Conservation (phyloP, 75 land plant genomes). For the Pinus albicaulis region DNA sequence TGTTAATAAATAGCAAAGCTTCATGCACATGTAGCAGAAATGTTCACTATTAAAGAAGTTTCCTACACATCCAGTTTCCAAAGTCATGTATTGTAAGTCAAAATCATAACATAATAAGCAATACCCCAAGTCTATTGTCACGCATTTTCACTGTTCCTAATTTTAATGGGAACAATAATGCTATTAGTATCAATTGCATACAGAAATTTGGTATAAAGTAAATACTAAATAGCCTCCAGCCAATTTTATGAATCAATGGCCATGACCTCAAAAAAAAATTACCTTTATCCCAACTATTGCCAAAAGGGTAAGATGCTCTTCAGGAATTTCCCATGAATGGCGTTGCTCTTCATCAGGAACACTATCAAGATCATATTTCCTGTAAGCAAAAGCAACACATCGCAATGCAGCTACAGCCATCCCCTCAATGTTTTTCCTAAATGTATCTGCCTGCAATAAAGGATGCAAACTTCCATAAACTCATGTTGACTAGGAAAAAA, state of each 20-base stretch:
- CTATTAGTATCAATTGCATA: no score
- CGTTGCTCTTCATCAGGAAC: conserved; percentile 50
- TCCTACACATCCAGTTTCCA: no score
- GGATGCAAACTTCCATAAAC: not conserved
- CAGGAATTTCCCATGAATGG: conserved; percentile 60
- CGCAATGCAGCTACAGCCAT: conserved; percentile 86
- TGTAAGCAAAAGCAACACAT: conserved; percentile 84
- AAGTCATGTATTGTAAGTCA: no score
- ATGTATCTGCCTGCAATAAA: conserved; percentile 29
- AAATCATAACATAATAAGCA: no score
- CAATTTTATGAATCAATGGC: not conserved
- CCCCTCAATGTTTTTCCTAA: conserved; percentile 48
- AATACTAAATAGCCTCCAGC: not conserved
- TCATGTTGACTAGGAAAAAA: not conserved
- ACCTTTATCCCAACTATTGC: conserved; percentile 90
- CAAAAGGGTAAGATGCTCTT: conserved; percentile 57
- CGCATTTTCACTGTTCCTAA: no score
- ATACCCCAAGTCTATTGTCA: no score
- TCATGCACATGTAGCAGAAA: no score
- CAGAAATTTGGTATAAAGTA: no score
- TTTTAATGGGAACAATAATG: no score
- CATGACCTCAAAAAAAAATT: conserved; percentile 18
- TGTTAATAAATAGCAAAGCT: no score
- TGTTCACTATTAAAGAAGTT: no score
- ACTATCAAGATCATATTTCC: conserved; percentile 28